phyloP scores from a whole-genome alignment of 768 basidiomycete species.

The Mycena capillaripes region DNA sequence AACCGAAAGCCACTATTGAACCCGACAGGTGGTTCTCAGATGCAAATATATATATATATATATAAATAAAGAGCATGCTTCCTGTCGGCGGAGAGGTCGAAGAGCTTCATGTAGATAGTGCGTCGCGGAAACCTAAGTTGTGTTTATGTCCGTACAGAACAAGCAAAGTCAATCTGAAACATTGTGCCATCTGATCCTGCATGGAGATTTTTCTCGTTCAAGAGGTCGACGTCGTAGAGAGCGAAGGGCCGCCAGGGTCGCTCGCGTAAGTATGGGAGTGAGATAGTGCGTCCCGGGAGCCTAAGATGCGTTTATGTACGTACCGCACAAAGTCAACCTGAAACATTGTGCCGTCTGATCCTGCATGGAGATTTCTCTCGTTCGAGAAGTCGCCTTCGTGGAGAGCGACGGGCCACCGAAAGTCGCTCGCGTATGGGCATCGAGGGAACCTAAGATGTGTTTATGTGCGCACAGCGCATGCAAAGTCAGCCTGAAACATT shows the following conservation, averaged over 20 bases:
- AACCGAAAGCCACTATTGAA: too few species aligned
- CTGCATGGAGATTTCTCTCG: neutral
- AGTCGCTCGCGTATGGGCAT: neutral
- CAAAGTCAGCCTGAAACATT: neutral
- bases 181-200: neutral
- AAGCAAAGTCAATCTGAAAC: neutral
- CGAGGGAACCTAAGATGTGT: neutral
- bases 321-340: neutral
- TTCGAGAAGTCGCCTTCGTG: neutral
- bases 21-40: too few species aligned
- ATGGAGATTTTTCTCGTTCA: neutral
- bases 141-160: neutral
- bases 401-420: neutral
- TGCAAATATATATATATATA: neutral
- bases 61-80: neutral
- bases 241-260: neutral
- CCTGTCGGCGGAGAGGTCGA: neutral
- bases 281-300: too few species aligned
- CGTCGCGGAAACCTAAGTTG: neutral
- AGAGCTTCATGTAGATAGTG: neutral
- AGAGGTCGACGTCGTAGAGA: neutral
- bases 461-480: neutral
- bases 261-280: too few species aligned
- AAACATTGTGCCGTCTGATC: neutral
- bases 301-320: neutral